Base-by-base conservation (phyloP, 2,329 filamentous ascomycete species). In the Sporothrix variecibatus region DNA sequence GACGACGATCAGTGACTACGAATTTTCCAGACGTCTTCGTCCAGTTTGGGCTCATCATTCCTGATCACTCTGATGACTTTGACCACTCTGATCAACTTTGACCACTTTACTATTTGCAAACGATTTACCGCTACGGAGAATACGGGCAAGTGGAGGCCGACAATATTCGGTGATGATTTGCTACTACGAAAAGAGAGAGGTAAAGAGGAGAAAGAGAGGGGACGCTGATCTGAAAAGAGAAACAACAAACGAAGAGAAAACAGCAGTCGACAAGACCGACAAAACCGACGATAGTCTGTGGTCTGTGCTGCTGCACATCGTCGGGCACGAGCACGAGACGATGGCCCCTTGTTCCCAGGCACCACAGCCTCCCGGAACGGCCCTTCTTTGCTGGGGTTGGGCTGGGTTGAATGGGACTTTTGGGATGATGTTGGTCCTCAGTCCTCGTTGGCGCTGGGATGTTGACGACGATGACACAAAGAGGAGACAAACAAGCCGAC, bases 331-430 rank as follows among this genome's bases (percentile, higher is more conserved):
- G 51, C n/a, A n/a, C 56, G 11, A 15, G 56, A 60, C 23, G 43
- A 49, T 49, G 43, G 23, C 23, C 62, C 62, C 62, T 67, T 67
- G 62, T 15, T 67, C 23, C 60, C 60, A 43, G 11, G 34, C 60
- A 43, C 38, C 62, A 28, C 62, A 46, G 62, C 62, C 62, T 67
- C n/a, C 60, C 62, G 62, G 62, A 67, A 67, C 38, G 38, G 62
- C n/a, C 38, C 62, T 67, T 40, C 8, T 28, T 26, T 43, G 9
- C 15, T 26, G 20, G 34, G 60, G n/a, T 43, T 40, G 28, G 26
- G 56, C 26, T 58, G 56, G 56, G n/a, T 46, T 28, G 23, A 15
- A n/a, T 51, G 46, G 51, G 23, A 26, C 23, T 56, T 28, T 56
- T 56, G 38, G 38, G 38, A 65, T 26, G n/a, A 46, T 8, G 38